phyloP scores from a whole-genome alignment of 345 rosid species.

The Chamaenerion angustifolium region DNA sequence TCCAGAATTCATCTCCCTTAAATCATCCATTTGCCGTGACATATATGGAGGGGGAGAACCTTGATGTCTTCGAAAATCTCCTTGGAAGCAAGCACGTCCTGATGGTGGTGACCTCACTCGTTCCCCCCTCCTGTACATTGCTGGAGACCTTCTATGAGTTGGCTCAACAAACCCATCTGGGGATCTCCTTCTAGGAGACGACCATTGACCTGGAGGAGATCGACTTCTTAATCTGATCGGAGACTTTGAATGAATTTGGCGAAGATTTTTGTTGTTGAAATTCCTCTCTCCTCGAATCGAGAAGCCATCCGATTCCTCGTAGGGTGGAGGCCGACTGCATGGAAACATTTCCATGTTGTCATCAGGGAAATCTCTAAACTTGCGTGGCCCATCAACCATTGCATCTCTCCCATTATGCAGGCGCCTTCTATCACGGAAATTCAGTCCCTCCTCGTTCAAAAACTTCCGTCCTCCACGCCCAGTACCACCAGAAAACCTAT shows the following conservation, averaged over 20 bases:
- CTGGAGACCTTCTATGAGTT: slow-evolving; percentile 47
- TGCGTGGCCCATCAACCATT: slow-evolving; percentile 41
- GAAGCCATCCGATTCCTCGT: no score
- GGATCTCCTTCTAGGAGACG: slow-evolving; percentile 59
- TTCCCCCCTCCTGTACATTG: slow-evolving; percentile 39
- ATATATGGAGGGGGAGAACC: slow-evolving; percentile 43
- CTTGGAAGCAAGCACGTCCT: slow-evolving; percentile 40
- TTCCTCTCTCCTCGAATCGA: slow-evolving; percentile 33
- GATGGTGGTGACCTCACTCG: slow-evolving; percentile 40
- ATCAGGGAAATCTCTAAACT: slow-evolving; percentile 5
- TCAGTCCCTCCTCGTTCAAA: slow-evolving; percentile 23
- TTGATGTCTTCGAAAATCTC: slow-evolving; percentile 46
- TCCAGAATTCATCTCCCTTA: slow-evolving; percentile 45
- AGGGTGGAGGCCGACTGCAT: no score
- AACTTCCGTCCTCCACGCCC: slow-evolving; percentile 52
- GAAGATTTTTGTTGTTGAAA: slow-evolving; percentile 32
- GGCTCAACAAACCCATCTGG: slow-evolving; percentile 53
- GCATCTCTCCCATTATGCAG: slow-evolving; percentile 39
- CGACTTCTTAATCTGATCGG: slow-evolving; percentile 48
- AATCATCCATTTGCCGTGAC: slow-evolving; percentile 37
- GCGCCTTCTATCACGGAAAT: slow-evolving; percentile 38
- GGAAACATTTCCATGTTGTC: no score
- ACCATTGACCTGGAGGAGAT: slow-evolving; percentile 49
- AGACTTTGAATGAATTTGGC: slow-evolving; percentile 47
- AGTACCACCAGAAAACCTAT: slow-evolving; percentile 25